Conservation (phyloP, 768 basidiomycete genomes). For the Boletus bicolor region DNA sequence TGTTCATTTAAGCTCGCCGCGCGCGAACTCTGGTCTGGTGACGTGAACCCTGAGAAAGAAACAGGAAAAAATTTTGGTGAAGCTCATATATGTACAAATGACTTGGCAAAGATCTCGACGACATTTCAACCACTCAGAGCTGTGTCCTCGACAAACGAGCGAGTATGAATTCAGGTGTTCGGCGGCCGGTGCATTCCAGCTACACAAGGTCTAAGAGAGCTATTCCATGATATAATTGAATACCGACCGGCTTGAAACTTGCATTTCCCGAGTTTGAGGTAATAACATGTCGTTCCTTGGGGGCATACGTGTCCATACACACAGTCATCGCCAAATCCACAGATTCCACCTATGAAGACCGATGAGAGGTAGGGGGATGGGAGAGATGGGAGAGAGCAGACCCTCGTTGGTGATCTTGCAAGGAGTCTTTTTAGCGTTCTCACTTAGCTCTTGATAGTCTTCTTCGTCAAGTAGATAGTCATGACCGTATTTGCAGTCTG, state of each 20-base stretch:
- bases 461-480: constrained; percentile 56
- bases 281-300: constrained; percentile 51
- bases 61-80: constrained; percentile 20
- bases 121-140: constrained; percentile 6
- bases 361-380: background rate
- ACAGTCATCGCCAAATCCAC: constrained; percentile 59
- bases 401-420: constrained; percentile 61
- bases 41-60: constrained; percentile 24
- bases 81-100: constrained; percentile 37
- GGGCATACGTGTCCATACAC: constrained; percentile 38
- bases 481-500: constrained; percentile 58
- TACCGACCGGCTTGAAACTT: constrained; percentile 59
- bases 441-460: constrained; percentile 50
- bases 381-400: constrained; percentile 19
- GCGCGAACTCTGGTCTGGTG: constrained; percentile 16
- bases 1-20: constrained; percentile 26
- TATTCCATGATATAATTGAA: constrained; percentile 10
- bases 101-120: constrained; percentile 12
- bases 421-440: constrained; percentile 59
- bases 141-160: constrained; percentile 5
- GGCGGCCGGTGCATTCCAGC: constrained; percentile 40
- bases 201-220: constrained; percentile 19
- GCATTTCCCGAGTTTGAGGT: constrained; percentile 53
- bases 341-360: constrained; percentile 44
- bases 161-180: constrained; percentile 17